Conservation (phyloP, 2,329 filamentous ascomycete genomes). For the Ophiocordyceps sinensis region DNA sequence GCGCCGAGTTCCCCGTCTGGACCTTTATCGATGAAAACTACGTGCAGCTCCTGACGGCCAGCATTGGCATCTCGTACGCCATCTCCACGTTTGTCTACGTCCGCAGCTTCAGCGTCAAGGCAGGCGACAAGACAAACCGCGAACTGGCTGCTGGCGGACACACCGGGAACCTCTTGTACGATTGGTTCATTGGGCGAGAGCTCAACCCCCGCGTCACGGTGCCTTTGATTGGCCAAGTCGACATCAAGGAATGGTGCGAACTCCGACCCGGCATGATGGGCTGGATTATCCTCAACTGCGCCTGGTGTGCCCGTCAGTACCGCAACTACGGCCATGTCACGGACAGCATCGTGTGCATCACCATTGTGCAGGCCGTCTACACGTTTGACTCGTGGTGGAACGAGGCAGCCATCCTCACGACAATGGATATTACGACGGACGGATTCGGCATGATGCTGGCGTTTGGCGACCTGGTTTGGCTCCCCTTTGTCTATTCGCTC, state of each 20-base stretch:
- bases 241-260: slow-evolving; percentile 84
- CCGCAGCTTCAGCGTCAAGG: slow-evolving; percentile 66
- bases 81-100: slow-evolving; percentile 71
- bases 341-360: slow-evolving; percentile 72
- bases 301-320: slow-evolving; percentile 81
- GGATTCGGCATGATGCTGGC: slow-evolving; percentile 92
- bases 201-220: slow-evolving; percentile 76
- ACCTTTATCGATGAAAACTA: slow-evolving; percentile 89
- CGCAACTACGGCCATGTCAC: slow-evolving; percentile 69
- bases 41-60: slow-evolving; percentile 69
- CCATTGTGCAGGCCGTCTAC: slow-evolving; percentile 66
- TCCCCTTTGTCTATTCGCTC: slow-evolving; percentile 77
- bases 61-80: slow-evolving; percentile 59
- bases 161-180: slow-evolving; percentile 75
- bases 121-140: slow-evolving; percentile 56
- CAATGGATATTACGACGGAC: slow-evolving; percentile 86
- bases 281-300: slow-evolving; percentile 74
- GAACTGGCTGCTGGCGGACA: slow-evolving; percentile 72
- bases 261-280: slow-evolving; percentile 83
- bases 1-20: slow-evolving; percentile 77
- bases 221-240: slow-evolving; percentile 69
- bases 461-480: slow-evolving; percentile 86
- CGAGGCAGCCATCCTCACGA: slow-evolving; percentile 79
- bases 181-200: slow-evolving; percentile 94
- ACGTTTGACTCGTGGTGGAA: slow-evolving; percentile 75